phyloP scores from a whole-genome alignment of 2,329 filamentous ascomycete species.

The Pezicula neosporulosa region DNA sequence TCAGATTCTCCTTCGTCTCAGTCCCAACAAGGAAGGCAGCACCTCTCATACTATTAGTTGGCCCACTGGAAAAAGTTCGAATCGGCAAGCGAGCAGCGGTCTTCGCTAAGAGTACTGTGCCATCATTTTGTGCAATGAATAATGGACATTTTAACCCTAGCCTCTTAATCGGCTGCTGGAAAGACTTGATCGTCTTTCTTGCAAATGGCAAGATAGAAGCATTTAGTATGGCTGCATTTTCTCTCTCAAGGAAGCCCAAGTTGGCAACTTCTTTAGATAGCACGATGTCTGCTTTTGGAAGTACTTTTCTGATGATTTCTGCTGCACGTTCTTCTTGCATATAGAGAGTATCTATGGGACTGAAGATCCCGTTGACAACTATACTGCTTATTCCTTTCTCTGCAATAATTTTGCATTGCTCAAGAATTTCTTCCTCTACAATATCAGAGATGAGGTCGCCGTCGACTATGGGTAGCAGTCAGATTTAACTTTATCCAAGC shows the following conservation, averaged over 20 bases:
- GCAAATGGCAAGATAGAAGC: slow-evolving; percentile 56
- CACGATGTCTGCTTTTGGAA: slow-evolving; percentile 33
- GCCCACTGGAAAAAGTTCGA: slow-evolving; percentile 55
- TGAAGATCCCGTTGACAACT: slow-evolving; percentile 49
- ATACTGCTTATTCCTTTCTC: slow-evolving; percentile 38
- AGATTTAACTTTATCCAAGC: too few relatives aligned
- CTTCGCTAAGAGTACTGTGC: slow-evolving; percentile 50
- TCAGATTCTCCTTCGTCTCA: slow-evolving; percentile 24
- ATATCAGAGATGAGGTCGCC: slow-evolving; percentile 13
- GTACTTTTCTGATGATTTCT: slow-evolving; percentile 7
- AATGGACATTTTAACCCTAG: slow-evolving; percentile 50
- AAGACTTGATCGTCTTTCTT: slow-evolving; percentile 48
- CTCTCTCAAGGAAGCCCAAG: slow-evolving; percentile 46
- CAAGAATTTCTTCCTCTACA: slow-evolving; percentile 7
- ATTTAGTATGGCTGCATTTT: slow-evolving; percentile 61
- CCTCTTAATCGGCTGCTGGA: slow-evolving; percentile 44
- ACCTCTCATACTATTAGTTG: slow-evolving; percentile 59
- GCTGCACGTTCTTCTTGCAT: slow-evolving; percentile 40
- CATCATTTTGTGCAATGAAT: slow-evolving; percentile 60
- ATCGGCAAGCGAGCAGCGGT: slow-evolving; percentile 53
- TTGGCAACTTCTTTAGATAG: slow-evolving; percentile 50
- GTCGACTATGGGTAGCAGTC: slow-evolving; percentile 3
- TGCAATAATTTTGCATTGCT: slow-evolving; percentile 12
- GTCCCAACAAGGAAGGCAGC: slow-evolving; percentile 52
- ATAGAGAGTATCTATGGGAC: slow-evolving; percentile 46